phyloP scores from a whole-genome alignment of 2,329 filamentous ascomycete species.

The Botrytis fragariae region DNA sequence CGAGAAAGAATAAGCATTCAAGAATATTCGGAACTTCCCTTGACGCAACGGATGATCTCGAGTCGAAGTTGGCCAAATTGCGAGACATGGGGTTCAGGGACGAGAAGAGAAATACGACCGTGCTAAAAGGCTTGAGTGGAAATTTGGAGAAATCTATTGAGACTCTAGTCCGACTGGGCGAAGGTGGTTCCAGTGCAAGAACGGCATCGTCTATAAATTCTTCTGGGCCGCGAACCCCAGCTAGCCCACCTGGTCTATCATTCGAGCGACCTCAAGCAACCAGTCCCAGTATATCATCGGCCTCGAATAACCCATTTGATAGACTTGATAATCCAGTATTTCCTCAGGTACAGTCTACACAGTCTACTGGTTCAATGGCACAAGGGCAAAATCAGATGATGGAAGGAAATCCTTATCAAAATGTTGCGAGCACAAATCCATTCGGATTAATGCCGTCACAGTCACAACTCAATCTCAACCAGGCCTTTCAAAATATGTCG shows the following conservation, averaged over 20 bases:
- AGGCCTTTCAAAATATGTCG: conserved; percentile 74
- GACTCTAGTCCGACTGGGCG: conserved; percentile 77
- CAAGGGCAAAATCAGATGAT: conserved; percentile 46
- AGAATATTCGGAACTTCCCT: conserved; percentile 69
- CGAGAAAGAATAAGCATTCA: conserved; percentile 54
- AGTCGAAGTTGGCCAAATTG: conserved; percentile 73
- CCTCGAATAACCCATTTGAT: conserved; percentile 61
- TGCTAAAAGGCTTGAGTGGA: conserved; percentile 79
- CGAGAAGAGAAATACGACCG: conserved; percentile 73
- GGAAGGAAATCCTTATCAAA: conserved; percentile 35
- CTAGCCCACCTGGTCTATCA: conserved; percentile 31
- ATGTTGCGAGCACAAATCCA: conserved; percentile 56
- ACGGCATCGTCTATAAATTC: conserved; percentile 45
- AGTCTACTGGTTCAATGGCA: conserved; percentile 61
- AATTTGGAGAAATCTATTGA: conserved; percentile 86
- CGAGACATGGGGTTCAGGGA: conserved; percentile 92
- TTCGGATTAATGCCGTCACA: conserved; percentile 53
- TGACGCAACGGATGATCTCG: conserved; percentile 56
- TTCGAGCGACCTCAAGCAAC: conserved; percentile 32
- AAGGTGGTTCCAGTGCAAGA: conserved; percentile 49
- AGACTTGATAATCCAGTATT: conserved; percentile 42
- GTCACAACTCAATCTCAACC: conserved; percentile 46
- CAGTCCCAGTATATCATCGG: conserved; percentile 43
- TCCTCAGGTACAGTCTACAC: conserved; percentile 62
- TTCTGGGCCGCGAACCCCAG: conserved; percentile 51